Percentiles rank a stretch among this genome's conserved stretches.
Evolutionary conservation across 345 rosid genomes (phyloP).

Genomic region (Citrus sp.): DNA sequence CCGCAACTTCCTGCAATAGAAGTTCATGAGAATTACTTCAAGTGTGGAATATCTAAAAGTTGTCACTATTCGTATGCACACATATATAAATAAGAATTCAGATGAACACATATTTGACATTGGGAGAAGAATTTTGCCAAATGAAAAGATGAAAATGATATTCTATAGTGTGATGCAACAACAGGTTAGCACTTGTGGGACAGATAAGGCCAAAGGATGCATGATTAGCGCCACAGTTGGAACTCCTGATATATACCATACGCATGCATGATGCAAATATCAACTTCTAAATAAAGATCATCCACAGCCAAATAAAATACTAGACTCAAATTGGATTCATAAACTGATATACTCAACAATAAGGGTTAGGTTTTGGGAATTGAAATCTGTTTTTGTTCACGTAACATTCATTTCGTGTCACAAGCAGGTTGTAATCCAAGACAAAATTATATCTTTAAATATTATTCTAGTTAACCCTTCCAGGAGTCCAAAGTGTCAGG

Average conservation of each 20-base stretch:
- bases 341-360: background rate
- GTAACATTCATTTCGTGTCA: background rate
- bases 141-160: background rate
- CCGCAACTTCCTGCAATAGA: slow-evolving; percentile 60
- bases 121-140: background rate
- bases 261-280: background rate
- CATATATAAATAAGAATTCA: background rate
- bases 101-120: background rate
- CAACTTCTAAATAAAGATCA: background rate
- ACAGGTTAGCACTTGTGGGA: background rate
- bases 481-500: background rate
- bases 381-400: background rate
- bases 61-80: background rate
- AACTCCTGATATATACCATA: background rate
- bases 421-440: background rate
- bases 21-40: slow-evolving; percentile 2
- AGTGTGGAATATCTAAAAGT: slow-evolving; percentile 3
- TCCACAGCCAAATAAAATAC: background rate
- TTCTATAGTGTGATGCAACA: background rate
- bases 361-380: background rate
- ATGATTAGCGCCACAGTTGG: background rate
- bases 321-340: background rate
- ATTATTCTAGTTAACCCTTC: background rate
- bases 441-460: background rate
- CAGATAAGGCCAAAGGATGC: background rate